Base-by-base conservation (phyloP, 2,329 filamentous ascomycete species). In the Pleurostoma richardsiae region DNA sequence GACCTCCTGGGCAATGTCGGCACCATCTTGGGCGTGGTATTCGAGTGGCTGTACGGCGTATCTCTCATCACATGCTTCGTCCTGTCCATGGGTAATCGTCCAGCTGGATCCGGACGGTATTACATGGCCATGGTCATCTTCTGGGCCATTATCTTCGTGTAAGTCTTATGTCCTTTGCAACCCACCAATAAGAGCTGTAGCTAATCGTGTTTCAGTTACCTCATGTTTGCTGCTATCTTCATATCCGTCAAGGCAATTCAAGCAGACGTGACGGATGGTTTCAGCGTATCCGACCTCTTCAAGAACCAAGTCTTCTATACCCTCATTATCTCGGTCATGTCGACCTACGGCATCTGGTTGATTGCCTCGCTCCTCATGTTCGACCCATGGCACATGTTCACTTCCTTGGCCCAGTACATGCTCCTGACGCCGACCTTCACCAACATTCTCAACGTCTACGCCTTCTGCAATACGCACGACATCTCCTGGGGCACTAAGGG, bases 371-470 rank as follows among this genome's bases (percentile, higher is more conserved):
- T 99, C 54, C 75, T 99, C 56, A 97, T 97, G 83, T 83, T 97
- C 67, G 94, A 99, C 65, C 94, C 94, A 4, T 99, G 94, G 92
- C 94, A 99, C 71, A 97, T 99, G 90, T 79, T 96, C 66, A 97
- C 94, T n/a, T 85, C 86, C 48, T 90, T 97, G 67, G 67, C 90
- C 42, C 94, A 97, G 79, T 99, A 99, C 66, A 83, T 97, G 57
- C 81, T 97, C 39, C 79, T 99, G 48, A 96, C 91, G 1, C 94
- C 94, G 0, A 96, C 91, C 1, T 99, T 96, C 71, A 95, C 95
- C 73, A 99, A 97, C 69, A 91, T 97, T 49, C 83, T 99, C 59
- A 99, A 97, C 74, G 94, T 99, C 48, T 99, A 97, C 69, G 92
- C 92, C 51, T 99, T 99, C 70, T 97, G 91, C 71, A 96, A 96